These are phyloP conservation scores for Brasilioporus rufonigricans DNA, from an alignment of 768 basidiomycete genomes.

Conservation along the genomic window DNA sequence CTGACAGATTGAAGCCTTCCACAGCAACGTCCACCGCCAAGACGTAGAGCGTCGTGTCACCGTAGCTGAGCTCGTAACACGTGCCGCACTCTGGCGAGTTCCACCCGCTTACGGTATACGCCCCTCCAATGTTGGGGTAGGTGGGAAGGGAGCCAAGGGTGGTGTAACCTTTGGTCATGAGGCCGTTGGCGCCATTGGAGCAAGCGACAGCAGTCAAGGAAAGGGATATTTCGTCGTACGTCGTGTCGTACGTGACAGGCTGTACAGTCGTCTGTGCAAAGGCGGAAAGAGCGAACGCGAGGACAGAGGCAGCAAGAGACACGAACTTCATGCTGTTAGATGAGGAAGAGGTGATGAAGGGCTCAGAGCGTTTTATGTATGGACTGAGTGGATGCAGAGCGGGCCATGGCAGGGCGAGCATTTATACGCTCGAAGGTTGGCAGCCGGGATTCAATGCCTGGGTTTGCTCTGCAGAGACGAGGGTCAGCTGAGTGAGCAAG, in stretches of 20 bases:
- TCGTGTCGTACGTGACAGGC: constrained; percentile 31
- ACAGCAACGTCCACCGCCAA: constrained; percentile 30
- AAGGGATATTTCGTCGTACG: constrained; percentile 27
- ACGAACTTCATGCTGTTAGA: constrained; percentile 29
- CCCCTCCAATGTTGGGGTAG: constrained; percentile 36
- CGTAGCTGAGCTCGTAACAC: constrained; percentile 32
- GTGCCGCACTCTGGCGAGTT: constrained; percentile 32
- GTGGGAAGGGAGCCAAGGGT: constrained; percentile 32
- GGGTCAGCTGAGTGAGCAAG: too few species aligned
- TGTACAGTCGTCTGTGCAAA: constrained; percentile 15
- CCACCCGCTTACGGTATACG: constrained; percentile 30
- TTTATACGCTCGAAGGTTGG: too few species aligned
- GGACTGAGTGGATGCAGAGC: background rate
- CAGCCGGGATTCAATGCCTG: too few species aligned
- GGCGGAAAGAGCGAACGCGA: constrained; percentile 18
- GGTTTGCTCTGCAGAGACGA: too few species aligned
- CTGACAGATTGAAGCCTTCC: constrained; percentile 47
- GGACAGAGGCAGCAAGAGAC: constrained; percentile 4
- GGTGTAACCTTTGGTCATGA: constrained; percentile 30
- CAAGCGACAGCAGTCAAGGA: constrained; percentile 28
- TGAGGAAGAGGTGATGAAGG: background rate
- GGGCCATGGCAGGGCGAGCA: background rate
- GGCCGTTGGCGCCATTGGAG: constrained; percentile 33
- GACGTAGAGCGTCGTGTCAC: constrained; percentile 13
- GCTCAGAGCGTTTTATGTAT: background rate